Evolutionary conservation across 2,329 filamentous ascomycete species (phyloP).

Genomic region (Stachybotrys elegans): DNA sequence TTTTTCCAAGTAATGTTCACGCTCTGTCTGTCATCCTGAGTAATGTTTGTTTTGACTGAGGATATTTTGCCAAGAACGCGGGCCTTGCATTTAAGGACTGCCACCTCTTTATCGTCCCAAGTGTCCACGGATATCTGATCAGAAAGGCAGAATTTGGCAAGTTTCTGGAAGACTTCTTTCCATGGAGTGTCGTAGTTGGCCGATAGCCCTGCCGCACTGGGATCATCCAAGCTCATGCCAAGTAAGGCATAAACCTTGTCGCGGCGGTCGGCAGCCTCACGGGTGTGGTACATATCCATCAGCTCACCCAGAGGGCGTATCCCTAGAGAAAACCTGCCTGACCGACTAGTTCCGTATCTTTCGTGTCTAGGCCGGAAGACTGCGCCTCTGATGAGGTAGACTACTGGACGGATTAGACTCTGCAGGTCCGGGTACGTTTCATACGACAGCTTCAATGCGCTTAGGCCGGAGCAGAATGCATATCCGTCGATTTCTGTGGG

Average conservation of each 20-base stretch:
- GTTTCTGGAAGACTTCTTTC: slow-evolving; percentile 1
- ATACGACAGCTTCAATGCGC: background rate
- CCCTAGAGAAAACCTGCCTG: slow-evolving; percentile 15
- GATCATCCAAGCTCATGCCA: slow-evolving; percentile 10
- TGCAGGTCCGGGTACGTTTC: slow-evolving; percentile 1
- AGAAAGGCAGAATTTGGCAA: background rate
- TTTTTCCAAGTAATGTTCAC: background rate
- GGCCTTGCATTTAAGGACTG: slow-evolving; percentile 2
- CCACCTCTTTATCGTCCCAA: slow-evolving; percentile 1
- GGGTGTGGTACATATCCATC: slow-evolving; percentile 6
- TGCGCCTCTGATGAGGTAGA: slow-evolving; percentile 5
- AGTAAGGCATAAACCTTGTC: slow-evolving; percentile 16
- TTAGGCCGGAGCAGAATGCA: slow-evolving; percentile 7
- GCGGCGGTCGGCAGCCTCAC: slow-evolving; percentile 13
- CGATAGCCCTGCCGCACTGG: background rate
- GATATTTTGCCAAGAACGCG: slow-evolving; percentile 1
- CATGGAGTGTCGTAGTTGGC: slow-evolving; percentile 1
- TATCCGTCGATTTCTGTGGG: slow-evolving; percentile 6
- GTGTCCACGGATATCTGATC: background rate
- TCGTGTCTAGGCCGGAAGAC: slow-evolving; percentile 4
- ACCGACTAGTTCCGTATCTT: background rate
- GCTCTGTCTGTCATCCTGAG: slow-evolving; percentile 1
- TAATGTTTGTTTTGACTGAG: background rate
- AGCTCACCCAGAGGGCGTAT: slow-evolving; percentile 5
- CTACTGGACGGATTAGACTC: slow-evolving; percentile 2